Evolutionary conservation across 371 early-diverging fungal species (phyloP).

Genomic region (Thermomucor indicae-seudaticae): DNA sequence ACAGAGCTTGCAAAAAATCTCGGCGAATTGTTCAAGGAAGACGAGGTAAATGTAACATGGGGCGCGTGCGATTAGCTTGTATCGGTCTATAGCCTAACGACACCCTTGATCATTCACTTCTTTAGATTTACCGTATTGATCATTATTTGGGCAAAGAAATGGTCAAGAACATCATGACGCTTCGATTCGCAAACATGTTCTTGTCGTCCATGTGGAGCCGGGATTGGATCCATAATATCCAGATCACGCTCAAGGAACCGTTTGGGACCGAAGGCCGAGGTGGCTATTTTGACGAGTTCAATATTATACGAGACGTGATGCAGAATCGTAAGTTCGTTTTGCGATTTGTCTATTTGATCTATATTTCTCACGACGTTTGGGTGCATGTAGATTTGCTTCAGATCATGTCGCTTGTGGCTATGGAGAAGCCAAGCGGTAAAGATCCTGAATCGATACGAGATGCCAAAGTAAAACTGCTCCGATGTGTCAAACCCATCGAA

Average conservation of each 20-base stretch:
- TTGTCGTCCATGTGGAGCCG: slow-evolving; percentile 89
- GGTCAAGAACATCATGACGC: slow-evolving; percentile 93
- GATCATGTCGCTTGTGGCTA: slow-evolving; percentile 87
- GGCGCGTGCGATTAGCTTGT: too few relatives aligned
- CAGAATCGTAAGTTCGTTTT: slow-evolving; percentile 79
- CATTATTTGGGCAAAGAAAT: slow-evolving; percentile 98
- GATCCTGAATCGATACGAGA: slow-evolving; percentile 90
- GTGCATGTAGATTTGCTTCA: slow-evolving; percentile 85
- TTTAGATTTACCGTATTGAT: slow-evolving; percentile 91
- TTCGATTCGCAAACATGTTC: slow-evolving; percentile 92
- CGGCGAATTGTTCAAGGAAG: slow-evolving; percentile 74
- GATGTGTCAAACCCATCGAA: slow-evolving; percentile 72
- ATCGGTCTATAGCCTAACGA: neutral
- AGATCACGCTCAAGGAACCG: slow-evolving; percentile 96
- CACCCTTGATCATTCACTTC: neutral
- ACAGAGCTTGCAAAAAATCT: slow-evolving; percentile 65
- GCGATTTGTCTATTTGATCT: neutral
- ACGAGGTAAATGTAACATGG: slow-evolving; percentile 66
- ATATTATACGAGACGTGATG: slow-evolving; percentile 99
- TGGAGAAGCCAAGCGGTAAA: slow-evolving; percentile 84
- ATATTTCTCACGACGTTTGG: neutral
- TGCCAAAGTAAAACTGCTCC: slow-evolving; percentile 88
- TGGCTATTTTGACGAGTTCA: slow-evolving; percentile 98
- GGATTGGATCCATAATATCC: slow-evolving; percentile 86
- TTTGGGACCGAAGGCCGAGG: slow-evolving; percentile 98